phyloP scores from a whole-genome alignment of 305 asterid genomes.

The Fraxinus xanthoxyloides region DNA sequence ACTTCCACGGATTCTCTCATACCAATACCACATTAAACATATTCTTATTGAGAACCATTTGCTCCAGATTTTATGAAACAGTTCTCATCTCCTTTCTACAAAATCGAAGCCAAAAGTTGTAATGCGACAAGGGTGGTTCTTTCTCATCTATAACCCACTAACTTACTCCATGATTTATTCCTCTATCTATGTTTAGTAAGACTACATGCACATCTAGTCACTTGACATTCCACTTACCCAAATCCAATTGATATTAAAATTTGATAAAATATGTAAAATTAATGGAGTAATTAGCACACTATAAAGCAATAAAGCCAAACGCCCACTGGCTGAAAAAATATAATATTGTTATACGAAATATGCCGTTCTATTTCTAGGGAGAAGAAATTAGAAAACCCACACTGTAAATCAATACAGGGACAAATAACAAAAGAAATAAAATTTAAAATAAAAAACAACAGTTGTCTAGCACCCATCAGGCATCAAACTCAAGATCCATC shows the following conservation, averaged over 20 bases:
- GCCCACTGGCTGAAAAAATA: neutral
- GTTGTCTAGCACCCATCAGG: neutral
- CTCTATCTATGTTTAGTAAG: neutral
- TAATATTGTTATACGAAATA: neutral
- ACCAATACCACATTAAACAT: neutral
- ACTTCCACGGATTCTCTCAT: neutral
- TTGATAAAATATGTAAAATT: neutral
- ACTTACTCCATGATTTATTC: neutral
- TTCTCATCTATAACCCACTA: neutral
- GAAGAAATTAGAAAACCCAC: neutral
- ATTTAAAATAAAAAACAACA: neutral
- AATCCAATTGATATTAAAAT: neutral
- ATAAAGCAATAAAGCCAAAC: neutral
- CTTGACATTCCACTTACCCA: neutral
- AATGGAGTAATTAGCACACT: neutral
- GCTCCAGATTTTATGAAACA: neutral
- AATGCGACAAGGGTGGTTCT: neutral
- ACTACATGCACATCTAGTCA: neutral
- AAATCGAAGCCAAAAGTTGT: neutral
- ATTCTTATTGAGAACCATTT: neutral
- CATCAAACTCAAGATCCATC: neutral
- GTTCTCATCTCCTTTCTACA: neutral
- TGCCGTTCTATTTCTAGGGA: too few relatives aligned
- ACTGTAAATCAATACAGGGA: neutral
- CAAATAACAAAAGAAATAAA: neutral